phyloP scores from a whole-genome alignment of 2,329 filamentous ascomycete species.

The Colletotrichum lindemuthianum region DNA sequence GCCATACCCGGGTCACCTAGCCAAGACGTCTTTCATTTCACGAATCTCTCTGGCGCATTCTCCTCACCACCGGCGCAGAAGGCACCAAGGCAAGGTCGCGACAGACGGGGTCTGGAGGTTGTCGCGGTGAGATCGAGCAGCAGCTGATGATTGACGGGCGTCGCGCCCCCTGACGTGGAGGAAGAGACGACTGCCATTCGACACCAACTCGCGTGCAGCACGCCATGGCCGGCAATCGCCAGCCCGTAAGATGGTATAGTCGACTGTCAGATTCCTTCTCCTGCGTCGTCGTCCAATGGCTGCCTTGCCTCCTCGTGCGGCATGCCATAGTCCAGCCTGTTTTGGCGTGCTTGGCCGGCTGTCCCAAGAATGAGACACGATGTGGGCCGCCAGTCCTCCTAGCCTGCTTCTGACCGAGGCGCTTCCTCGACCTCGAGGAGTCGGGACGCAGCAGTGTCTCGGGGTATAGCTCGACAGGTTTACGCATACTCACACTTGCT shows the following conservation, averaged over 20 bases:
- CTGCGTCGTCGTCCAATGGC: not conserved
- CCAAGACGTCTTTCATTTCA: no score
- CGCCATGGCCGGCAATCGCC: conserved; percentile 24
- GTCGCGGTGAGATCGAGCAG: not conserved
- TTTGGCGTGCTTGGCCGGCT: conserved; percentile 1
- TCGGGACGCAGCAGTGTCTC: conserved; percentile 11
- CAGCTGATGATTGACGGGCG: conserved; percentile 6
- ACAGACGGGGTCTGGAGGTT: conserved; percentile 1
- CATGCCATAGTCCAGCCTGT: not conserved
- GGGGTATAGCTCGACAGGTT: not conserved
- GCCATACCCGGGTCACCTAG: no score
- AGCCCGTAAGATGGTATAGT: conserved; percentile 15
- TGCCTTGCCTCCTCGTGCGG: not conserved
- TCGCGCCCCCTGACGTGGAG: conserved; percentile 10
- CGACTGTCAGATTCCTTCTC: conserved; percentile 16
- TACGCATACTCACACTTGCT: not conserved
- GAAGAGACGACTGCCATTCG: conserved; percentile 9
- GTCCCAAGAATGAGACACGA: conserved; percentile 15
- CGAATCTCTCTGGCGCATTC: no score
- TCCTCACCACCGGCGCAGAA: not conserved
- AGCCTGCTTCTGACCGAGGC: conserved; percentile 1
- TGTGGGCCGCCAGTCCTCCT: conserved; percentile 1
- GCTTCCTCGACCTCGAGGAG: not conserved
- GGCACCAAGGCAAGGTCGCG: not conserved
- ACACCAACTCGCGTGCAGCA: conserved; percentile 3